Evolutionary conservation across 1,139 yeast species (phyloP), one percentile per base, ranked within the genome.

Genomic region (Pichia sp.): DNA sequence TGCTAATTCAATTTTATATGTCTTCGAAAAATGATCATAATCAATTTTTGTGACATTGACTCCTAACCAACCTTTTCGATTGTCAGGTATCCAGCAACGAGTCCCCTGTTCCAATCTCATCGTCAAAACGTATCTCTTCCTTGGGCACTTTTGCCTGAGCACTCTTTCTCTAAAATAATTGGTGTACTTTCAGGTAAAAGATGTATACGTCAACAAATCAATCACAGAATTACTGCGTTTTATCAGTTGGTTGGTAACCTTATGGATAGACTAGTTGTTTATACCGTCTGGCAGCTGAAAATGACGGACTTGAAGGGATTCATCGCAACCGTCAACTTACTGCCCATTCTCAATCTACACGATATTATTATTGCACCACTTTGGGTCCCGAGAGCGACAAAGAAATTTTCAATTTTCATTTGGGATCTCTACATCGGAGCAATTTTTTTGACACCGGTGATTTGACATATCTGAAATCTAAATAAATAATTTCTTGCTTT

Each of bases 51-150:
- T 74, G 46, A 93, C 89, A 55, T 82, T 85, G 45, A 89, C 95
- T 46, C 96, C 95, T 43, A 90, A 74, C 97, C 98, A 93, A 30
- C 99, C 99, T 60, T 80, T 79, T 52, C 78, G 75, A 54, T 85
- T 88, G 68, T 88, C 93, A 34, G 95, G 96, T 62, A 87, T 84
- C 99, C 99, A 93, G 73, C 98, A 91, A 63, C 96, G 91, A 67
- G 83, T 49, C 10, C 56, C 56, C 16, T 25, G 13, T 39, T 54
- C 56, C 5, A 54, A 41, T 16, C 47, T 54, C 56, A 54, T 53
- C 3, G 12, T 31, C 36, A 10, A 13, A 31, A 31, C 16, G 5
- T 13, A 31, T 9, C 10, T 12, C 18, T 3, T n/a, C 13, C 13
- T 31, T 13, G 36, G 16, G 13, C 13, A 31, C 7, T 31, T n/a